Evolutionary conservation across 148 eudicot species (phyloP).

Genomic region (Rhododendron molle): DNA sequence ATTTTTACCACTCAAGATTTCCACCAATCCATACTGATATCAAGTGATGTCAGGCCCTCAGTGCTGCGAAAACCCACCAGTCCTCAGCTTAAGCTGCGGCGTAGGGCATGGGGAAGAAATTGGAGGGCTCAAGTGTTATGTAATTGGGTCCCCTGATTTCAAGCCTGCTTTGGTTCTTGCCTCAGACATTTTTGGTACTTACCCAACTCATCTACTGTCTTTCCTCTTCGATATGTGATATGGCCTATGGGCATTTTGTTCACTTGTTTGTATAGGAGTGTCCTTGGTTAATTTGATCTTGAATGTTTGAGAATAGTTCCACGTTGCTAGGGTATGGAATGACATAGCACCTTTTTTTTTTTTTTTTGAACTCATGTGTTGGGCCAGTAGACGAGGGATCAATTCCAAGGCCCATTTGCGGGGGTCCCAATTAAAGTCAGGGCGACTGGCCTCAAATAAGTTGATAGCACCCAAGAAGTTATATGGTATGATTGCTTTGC

Average conservation of each 20-base stretch:
- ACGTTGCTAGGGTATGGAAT: background rate
- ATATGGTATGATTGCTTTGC: no score
- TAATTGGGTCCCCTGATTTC: constrained; percentile 12
- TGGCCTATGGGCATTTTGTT: background rate
- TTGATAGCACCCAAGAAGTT: no score
- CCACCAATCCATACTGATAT: background rate
- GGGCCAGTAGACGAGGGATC: no score
- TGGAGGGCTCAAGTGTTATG: constrained; percentile 19
- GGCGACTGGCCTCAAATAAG: no score
- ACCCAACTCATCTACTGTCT: background rate
- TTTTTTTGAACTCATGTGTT: no score
- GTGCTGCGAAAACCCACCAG: constrained; percentile 25
- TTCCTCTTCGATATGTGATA: no score
- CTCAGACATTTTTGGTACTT: constrained; percentile 17
- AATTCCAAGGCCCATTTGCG: no score
- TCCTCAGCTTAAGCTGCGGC: constrained; percentile 11
- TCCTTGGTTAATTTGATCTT: constrained; percentile 1
- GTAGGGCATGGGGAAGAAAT: constrained; percentile 13
- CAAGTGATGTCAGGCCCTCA: constrained; percentile 10
- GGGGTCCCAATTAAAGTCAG: no score
- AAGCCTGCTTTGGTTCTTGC: constrained; percentile 12
- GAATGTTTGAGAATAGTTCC: background rate
- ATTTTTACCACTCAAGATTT: background rate
- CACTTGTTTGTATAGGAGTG: background rate
- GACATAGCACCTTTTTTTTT: no score